Percentiles rank a stretch among this genome's conserved stretches.
phyloP scores from a whole-genome alignment of 129 eudicot species.

The Cynara cardunculus region DNA sequence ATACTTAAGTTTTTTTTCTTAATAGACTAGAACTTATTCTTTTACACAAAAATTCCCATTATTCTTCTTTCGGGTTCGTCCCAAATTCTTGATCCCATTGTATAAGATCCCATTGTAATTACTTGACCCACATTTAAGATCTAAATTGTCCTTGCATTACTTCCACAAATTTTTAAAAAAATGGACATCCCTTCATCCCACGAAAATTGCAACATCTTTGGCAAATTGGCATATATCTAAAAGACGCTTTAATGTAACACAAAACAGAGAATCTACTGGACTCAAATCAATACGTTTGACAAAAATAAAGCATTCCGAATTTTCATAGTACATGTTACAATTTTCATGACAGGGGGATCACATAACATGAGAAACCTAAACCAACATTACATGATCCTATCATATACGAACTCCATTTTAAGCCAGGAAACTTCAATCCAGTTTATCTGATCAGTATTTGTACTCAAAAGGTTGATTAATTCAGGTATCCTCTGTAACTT shows the following conservation, averaged over 20 bases:
- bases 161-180: background rate
- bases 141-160: background rate
- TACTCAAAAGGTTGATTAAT: background rate
- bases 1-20: background rate
- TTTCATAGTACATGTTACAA: background rate
- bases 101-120: background rate
- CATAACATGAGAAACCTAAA: background rate
- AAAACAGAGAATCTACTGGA: background rate
- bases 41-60: background rate
- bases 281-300: background rate
- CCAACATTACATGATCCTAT: background rate
- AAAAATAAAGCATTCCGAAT: background rate
- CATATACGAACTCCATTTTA: background rate
- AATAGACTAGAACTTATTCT: background rate
- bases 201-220: background rate
- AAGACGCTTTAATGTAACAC: background rate
- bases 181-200: background rate
- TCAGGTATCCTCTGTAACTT: background rate
- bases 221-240: background rate
- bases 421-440: background rate
- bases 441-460: background rate
- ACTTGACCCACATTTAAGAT: background rate
- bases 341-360: background rate
- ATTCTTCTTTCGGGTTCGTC: background rate
- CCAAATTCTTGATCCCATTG: background rate